Evolutionary conservation across 2,329 filamentous ascomycete species (phyloP).

Genomic region (Paramyrothecium sp.): DNA sequence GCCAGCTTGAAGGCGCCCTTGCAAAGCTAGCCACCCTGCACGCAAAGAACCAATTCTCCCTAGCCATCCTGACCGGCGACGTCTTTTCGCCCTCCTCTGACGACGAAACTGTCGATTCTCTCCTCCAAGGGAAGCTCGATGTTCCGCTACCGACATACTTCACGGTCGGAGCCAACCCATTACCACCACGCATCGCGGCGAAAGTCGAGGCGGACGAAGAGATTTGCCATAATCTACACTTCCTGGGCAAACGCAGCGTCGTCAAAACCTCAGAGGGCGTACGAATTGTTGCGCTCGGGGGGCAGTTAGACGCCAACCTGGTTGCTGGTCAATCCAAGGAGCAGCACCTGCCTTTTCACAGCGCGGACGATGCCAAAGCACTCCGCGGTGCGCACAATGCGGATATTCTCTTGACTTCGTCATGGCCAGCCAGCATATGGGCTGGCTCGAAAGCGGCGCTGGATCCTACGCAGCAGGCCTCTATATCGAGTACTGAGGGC

Average conservation of each 20-base stretch:
- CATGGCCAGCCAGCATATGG: slow-evolving; percentile 79
- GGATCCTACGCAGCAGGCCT: slow-evolving; percentile 48
- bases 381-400: slow-evolving; percentile 74
- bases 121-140: slow-evolving; percentile 70
- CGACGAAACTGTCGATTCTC: slow-evolving; percentile 55
- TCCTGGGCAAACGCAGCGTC: slow-evolving; percentile 80
- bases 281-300: slow-evolving; percentile 83
- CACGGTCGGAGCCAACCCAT: slow-evolving; percentile 69
- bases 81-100: slow-evolving; percentile 68
- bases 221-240: slow-evolving; percentile 88
- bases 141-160: slow-evolving; percentile 90
- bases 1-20: slow-evolving; percentile 73
- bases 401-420: slow-evolving; percentile 83
- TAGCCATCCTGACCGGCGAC: slow-evolving; percentile 82
- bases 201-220: slow-evolving; percentile 72
- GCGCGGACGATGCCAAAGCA: slow-evolving; percentile 70
- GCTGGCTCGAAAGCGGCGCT: slow-evolving; percentile 64
- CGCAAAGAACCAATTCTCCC: slow-evolving; percentile 81
- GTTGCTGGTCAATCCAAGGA: slow-evolving; percentile 65
- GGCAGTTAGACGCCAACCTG: slow-evolving; percentile 61
- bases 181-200: slow-evolving; percentile 69
- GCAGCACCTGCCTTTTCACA: slow-evolving; percentile 76
- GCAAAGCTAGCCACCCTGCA: slow-evolving; percentile 79
- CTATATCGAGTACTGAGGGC: slow-evolving; percentile 58
- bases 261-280: slow-evolving; percentile 90